Conservation (phyloP, 2,329 filamentous ascomycete genomes). For the Tolypocladium sp. region DNA sequence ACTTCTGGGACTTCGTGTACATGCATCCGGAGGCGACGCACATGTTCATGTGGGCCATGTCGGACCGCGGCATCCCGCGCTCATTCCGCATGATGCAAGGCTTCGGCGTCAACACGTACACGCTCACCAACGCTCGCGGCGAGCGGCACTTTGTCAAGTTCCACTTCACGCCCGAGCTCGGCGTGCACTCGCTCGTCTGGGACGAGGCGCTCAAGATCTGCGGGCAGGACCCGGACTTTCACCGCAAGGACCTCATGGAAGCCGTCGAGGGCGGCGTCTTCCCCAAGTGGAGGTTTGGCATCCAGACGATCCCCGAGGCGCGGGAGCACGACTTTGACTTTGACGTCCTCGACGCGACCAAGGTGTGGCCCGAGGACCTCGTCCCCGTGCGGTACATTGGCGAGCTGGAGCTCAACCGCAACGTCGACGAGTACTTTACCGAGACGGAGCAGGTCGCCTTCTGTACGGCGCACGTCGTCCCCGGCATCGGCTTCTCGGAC, state of each 20-base stretch:
- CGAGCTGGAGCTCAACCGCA: slow-evolving; percentile 69
- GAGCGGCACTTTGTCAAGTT: slow-evolving; percentile 71
- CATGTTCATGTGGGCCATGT: slow-evolving; percentile 75
- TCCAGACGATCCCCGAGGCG: slow-evolving; percentile 52
- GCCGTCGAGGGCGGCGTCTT: slow-evolving; percentile 64
- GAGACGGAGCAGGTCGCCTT: slow-evolving; percentile 80
- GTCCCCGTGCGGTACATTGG: slow-evolving; percentile 71
- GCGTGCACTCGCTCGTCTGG: slow-evolving; percentile 69
- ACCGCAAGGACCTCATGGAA: slow-evolving; percentile 66
- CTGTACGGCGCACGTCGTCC: slow-evolving; percentile 70
- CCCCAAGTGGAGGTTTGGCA: slow-evolving; percentile 73
- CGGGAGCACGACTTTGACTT: slow-evolving; percentile 69
- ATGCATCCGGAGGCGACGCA: slow-evolving; percentile 60
- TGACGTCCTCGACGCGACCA: slow-evolving; percentile 77
- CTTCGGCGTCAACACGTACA: slow-evolving; percentile 75
- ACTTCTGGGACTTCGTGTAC: slow-evolving; percentile 68
- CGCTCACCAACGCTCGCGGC: slow-evolving; percentile 57
- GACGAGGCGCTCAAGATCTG: slow-evolving; percentile 69
- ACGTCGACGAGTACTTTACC: slow-evolving; percentile 73
- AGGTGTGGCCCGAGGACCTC: slow-evolving; percentile 74
- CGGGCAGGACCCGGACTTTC: slow-evolving; percentile 73
- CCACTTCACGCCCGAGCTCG: slow-evolving; percentile 64
- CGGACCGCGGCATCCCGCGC: slow-evolving; percentile 62
- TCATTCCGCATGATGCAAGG: slow-evolving; percentile 81
- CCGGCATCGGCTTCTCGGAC: slow-evolving; percentile 68